Base-by-base conservation (phyloP, 1,284 basidiomycete species). In the Fomitiporia mediterranea region DNA sequence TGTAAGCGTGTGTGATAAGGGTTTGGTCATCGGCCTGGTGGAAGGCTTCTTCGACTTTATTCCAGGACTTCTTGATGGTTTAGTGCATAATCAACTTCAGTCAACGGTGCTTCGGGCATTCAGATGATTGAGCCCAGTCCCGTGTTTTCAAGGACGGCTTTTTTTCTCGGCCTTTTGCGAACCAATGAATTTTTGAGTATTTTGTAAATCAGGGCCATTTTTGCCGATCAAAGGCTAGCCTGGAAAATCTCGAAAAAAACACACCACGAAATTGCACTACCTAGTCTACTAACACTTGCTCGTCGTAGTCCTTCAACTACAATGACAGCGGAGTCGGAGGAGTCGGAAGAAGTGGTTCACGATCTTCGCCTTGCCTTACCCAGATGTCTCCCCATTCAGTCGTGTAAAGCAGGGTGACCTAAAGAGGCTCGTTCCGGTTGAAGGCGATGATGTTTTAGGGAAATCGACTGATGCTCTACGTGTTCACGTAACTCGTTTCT, bases 1-100 rank as follows among this genome's bases (percentile, higher is more conserved):
- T 25, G 19, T 53, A 53, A 13, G 35, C 37, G 50, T 25, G 37
- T 19, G 39, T 39, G 51, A 49, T 49, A 49, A 19, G 34, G 30
- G 17, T 8, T 25, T 30, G 39, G 51, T 53, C 51, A 53, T 34
- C 28, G 15, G 32, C 28, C 35, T n/a, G n/a, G n/a, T 23, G 32
- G 13, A 4, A 19, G 30, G 3, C 30, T 35, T 32, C 7, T 15
- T 53, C 17, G 19, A 13, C 4, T 49, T 6, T 15, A 25, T 30
- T 2, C 3, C 11, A 46, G 15, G 30, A n/a, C 9, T 49, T 11
- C 21, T 35, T 2, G 47, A 19, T 23, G 15, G 32, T n/a, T 49
- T 49, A 15, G 30, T 17, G 37, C 47, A 49, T 49, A 49, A 49
- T 35, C 47, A 49, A 11, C 19, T 38, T 49, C 47, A 35, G 47